Conservation (phyloP, 2,329 filamentous ascomycete species). For the Ploettnerulaceae sp. region DNA sequence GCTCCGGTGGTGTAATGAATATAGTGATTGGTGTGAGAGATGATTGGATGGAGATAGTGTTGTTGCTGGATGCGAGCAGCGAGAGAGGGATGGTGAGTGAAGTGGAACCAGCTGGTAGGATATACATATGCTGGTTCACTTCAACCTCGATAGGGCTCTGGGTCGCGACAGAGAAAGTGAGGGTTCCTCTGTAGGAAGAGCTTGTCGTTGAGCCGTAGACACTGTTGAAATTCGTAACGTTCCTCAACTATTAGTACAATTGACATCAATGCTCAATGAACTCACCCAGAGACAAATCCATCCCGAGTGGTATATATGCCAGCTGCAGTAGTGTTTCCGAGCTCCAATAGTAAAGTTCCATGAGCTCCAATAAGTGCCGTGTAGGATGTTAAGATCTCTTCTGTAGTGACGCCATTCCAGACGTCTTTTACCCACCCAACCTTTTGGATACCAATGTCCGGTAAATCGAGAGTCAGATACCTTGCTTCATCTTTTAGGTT, state of each 20-base stretch:
- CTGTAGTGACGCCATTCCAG: conserved; percentile 17
- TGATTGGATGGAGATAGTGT: conserved; percentile 19
- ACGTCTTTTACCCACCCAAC: conserved; percentile 24
- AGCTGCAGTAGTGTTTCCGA: conserved; percentile 13
- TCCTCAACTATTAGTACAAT: conserved; percentile 9
- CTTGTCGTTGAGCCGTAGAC: conserved; percentile 24
- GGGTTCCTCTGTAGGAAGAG: conserved; percentile 17
- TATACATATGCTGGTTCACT: conserved; percentile 14
- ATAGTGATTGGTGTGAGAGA: conserved; percentile 8
- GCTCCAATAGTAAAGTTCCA: conserved; percentile 25
- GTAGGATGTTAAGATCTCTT: conserved; percentile 23
- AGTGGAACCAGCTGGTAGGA: conserved; percentile 9
- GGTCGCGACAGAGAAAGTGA: conserved; percentile 16
- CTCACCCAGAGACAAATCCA: conserved; percentile 17
- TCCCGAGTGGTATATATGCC: conserved; percentile 18
- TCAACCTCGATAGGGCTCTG: conserved; percentile 10
- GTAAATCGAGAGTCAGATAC: conserved; percentile 24
- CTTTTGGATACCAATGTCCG: conserved; percentile 26
- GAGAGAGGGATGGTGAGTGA: conserved; percentile 14
- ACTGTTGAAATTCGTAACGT: conserved; percentile 18
- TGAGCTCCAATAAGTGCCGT: conserved; percentile 21
- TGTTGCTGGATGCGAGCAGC: conserved; percentile 20
- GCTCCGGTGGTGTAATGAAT: conserved; percentile 12
- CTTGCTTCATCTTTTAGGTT: conserved; percentile 20
- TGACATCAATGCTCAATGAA: neutral